A percentile compares a stretch with the other conserved stretches of the same genome.
Evolutionary conservation across 352 stramenopile species (phyloP).

Genomic region (Pythium diclinum): DNA sequence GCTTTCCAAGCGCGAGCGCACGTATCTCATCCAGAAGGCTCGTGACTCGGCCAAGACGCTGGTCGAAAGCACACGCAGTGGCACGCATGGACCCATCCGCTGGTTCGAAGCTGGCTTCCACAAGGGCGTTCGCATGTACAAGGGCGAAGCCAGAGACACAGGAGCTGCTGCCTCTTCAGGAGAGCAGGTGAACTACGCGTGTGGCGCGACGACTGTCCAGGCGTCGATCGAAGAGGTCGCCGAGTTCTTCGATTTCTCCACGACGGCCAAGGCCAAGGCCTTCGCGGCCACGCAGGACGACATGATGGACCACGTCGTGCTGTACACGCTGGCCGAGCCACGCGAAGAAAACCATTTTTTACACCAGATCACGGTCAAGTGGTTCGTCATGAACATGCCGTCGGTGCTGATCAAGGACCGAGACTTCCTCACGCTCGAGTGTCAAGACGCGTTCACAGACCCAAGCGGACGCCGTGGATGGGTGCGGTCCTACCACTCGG

Average conservation of each 20-base stretch:
- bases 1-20: constrained; percentile 46
- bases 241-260: constrained; percentile 61
- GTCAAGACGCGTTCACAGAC: constrained; percentile 70
- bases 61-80: constrained; percentile 54
- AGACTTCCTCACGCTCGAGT: constrained; percentile 73
- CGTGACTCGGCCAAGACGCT: constrained; percentile 58
- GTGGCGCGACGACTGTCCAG: constrained; percentile 52
- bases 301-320: constrained; percentile 50
- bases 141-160: constrained; percentile 51
- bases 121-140: constrained; percentile 67
- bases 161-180: constrained; percentile 18
- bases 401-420: constrained; percentile 65
- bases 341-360: constrained; percentile 33
- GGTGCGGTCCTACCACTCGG: constrained; percentile 67
- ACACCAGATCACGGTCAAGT: constrained; percentile 72
- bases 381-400: constrained; percentile 49
- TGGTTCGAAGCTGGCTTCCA: constrained; percentile 56
- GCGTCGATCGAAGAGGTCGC: constrained; percentile 62
- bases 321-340: constrained; percentile 58
- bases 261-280: constrained; percentile 45
- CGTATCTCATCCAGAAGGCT: constrained; percentile 59
- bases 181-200: constrained; percentile 56
- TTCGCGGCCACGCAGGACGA: constrained; percentile 43
- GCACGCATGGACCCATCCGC: constrained; percentile 45
- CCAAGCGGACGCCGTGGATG: constrained; percentile 56